A percentile compares a stretch with the other conserved stretches of the same genome.
Evolutionary conservation across 164 flowering plant species (phyloP).

Genomic region (Berberis thunbergii): DNA sequence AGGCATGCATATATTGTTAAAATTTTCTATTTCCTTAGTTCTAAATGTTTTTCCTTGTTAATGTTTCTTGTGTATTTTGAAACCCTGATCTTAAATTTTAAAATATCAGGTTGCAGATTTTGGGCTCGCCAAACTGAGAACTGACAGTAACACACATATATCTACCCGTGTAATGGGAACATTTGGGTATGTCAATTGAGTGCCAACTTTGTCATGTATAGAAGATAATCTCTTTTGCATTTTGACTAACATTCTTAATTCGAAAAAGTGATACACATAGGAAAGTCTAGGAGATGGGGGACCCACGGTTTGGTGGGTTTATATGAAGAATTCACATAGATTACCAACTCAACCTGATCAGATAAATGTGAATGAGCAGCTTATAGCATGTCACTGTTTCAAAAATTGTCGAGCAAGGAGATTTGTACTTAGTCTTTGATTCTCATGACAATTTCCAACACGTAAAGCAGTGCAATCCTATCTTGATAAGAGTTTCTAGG

Average conservation of each 20-base stretch:
- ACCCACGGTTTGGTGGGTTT: too few relatives aligned
- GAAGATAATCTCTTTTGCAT: not conserved
- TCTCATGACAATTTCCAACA: too few relatives aligned
- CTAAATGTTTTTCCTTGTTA: not conserved
- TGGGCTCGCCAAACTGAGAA: conserved; percentile 58
- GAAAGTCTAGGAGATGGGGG: too few relatives aligned
- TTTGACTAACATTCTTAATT: not conserved
- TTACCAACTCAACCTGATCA: too few relatives aligned
- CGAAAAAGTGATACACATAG: not conserved
- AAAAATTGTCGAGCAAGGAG: too few relatives aligned
- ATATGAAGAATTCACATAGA: too few relatives aligned
- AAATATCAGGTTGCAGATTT: conserved; percentile 58
- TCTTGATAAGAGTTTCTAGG: too few relatives aligned
- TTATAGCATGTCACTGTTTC: too few relatives aligned
- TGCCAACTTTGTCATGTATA: not conserved
- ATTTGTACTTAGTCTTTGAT: too few relatives aligned
- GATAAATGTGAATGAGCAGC: too few relatives aligned
- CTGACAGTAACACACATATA: conserved; percentile 42
- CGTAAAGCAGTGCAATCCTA: too few relatives aligned
- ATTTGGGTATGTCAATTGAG: conserved; percentile 36
- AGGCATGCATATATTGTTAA: conserved; percentile 26
- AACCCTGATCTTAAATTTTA: not conserved
- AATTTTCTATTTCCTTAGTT: not conserved
- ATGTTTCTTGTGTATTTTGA: not conserved
- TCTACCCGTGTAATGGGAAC: conserved; percentile 81